A percentile compares a stretch with the other conserved stretches of the same genome.
phyloP scores from a whole-genome alignment of 106 monocot genomes.

The Dioscorea alata region DNA sequence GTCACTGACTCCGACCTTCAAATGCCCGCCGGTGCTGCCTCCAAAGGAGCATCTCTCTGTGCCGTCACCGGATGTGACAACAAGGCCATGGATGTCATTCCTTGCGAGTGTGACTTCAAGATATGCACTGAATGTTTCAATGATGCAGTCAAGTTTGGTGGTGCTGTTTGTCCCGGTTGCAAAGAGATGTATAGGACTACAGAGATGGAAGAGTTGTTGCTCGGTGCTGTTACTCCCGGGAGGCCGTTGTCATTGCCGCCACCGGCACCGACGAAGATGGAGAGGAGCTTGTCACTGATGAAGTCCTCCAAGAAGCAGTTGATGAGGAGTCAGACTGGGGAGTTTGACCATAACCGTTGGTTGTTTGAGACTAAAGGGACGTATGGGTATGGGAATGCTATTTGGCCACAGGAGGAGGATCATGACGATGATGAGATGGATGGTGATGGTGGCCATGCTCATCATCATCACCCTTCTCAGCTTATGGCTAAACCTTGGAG shows the following conservation, averaged over 20 bases:
- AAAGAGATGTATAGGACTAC: slow-evolving; percentile 55
- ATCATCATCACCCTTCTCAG: slow-evolving; percentile 3
- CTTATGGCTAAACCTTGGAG: slow-evolving; percentile 44
- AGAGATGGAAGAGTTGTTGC: slow-evolving; percentile 27
- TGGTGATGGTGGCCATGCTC: background rate
- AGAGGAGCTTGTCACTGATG: slow-evolving; percentile 27
- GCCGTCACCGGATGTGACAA: slow-evolving; percentile 37
- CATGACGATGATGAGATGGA: background rate
- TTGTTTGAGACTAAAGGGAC: slow-evolving; percentile 43
- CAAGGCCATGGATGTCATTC: slow-evolving; percentile 53
- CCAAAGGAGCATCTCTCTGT: slow-evolving; percentile 42
- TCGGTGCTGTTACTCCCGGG: slow-evolving; percentile 3
- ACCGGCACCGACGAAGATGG: slow-evolving; percentile 18
- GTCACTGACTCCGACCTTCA: slow-evolving; percentile 58
- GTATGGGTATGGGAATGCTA: slow-evolving; percentile 48
- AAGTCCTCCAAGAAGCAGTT: slow-evolving; percentile 21
- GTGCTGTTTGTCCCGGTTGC: slow-evolving; percentile 47
- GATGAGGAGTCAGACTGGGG: slow-evolving; percentile 19
- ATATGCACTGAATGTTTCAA: slow-evolving; percentile 60
- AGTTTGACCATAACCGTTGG: slow-evolving; percentile 47
- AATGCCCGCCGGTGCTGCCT: slow-evolving; percentile 37
- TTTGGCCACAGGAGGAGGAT: slow-evolving; percentile 43
- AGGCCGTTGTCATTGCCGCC: slow-evolving; percentile 1
- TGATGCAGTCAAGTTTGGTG: slow-evolving; percentile 31
- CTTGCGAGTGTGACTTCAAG: slow-evolving; percentile 66